Percentiles rank a stretch among this genome's conserved stretches.
Conservation (phyloP, 2,329 filamentous ascomycete genomes). For the Shiraia bambusicola region DNA sequence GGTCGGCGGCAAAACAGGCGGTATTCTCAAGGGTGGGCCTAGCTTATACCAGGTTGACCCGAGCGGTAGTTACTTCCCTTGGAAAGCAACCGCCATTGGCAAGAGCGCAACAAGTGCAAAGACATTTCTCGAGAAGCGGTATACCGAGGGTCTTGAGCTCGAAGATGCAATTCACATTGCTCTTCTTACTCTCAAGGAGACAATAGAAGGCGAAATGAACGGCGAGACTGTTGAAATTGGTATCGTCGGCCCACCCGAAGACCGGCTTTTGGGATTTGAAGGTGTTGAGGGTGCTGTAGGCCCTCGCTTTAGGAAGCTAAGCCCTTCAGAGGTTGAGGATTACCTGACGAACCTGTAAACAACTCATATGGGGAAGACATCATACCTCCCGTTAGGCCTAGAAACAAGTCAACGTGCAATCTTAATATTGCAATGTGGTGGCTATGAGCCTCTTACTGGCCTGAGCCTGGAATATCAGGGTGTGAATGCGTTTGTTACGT, state of each 20-base stretch:
- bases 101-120: constrained; percentile 98
- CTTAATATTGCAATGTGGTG: constrained; percentile 8
- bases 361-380: constrained; percentile 57
- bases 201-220: constrained; percentile 99
- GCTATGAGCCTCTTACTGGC: constrained; percentile 5
- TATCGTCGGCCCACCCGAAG: constrained; percentile 91
- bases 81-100: constrained; percentile 98
- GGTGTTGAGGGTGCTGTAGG: constrained; percentile 82
- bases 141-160: constrained; percentile 93
- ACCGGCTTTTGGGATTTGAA: constrained; percentile 89
- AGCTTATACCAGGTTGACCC: constrained; percentile 99
- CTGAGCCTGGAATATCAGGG: constrained; percentile 10
- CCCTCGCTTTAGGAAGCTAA: constrained; percentile 90
- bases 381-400: background rate
- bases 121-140: constrained; percentile 98
- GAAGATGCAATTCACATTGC: constrained; percentile 99
- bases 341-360: constrained; percentile 95
- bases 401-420: background rate
- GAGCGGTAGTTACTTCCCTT: constrained; percentile 98
- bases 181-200: constrained; percentile 95
- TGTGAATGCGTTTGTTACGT: constrained; percentile 15
- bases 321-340: constrained; percentile 97
- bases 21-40: constrained; percentile 91
- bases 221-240: constrained; percentile 98
- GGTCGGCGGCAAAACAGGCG: constrained; percentile 84